These are phyloP conservation scores for Thelonectria rubi DNA, from an alignment of 2,329 filamentous ascomycete genomes.

Conservation along the genomic window DNA sequence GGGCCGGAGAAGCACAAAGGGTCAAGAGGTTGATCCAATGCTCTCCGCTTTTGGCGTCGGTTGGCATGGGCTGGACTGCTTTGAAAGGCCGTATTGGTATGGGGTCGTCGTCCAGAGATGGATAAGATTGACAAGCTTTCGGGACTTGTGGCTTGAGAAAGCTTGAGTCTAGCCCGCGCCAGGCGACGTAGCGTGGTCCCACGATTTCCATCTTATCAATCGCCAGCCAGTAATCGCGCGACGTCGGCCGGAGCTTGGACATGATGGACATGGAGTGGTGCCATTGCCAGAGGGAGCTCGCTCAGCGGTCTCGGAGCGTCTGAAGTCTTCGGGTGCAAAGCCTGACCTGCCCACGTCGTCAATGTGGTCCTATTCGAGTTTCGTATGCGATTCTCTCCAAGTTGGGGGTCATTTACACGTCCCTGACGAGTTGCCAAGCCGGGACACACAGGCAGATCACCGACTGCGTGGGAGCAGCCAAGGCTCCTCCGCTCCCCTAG, in stretches of 20 bases:
- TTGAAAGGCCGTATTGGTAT: background rate
- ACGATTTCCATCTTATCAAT: conserved; percentile 16
- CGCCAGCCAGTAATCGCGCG: background rate
- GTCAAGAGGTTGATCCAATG: background rate
- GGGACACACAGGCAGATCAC: conserved; percentile 37
- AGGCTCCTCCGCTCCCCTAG: background rate
- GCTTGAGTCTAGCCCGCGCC: conserved; percentile 28
- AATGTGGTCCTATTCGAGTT: background rate
- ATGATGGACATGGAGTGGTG: background rate
- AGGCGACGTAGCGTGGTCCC: conserved; percentile 21
- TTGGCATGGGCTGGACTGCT: background rate
- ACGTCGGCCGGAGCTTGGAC: background rate
- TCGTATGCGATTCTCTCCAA: conserved; percentile 10
- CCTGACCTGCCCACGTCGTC: background rate
- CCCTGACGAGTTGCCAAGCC: conserved; percentile 43
- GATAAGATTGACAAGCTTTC: conserved; percentile 26
- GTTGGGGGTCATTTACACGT: background rate
- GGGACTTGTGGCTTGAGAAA: conserved; percentile 31
- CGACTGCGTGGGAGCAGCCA: conserved; percentile 12
- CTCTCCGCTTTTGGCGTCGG: background rate
- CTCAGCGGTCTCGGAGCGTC: background rate
- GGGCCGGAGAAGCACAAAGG: background rate
- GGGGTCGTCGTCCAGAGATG: conserved; percentile 18
- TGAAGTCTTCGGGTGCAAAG: background rate
- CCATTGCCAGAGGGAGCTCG: background rate